Conservation (phyloP, 805 yeast genomes). For the Cyberlindnera petersonii region DNA sequence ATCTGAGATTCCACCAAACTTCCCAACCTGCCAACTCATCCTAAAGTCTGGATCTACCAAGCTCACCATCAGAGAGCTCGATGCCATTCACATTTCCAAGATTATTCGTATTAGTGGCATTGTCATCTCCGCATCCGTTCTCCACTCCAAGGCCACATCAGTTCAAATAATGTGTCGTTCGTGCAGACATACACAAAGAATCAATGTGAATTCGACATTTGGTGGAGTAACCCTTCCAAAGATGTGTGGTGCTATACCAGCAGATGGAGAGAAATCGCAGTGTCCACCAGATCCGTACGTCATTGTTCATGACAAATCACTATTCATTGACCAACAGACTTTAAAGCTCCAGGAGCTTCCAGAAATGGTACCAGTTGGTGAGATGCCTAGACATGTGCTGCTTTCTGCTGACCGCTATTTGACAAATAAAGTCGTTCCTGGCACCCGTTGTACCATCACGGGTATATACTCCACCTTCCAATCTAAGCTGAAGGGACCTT, state of each 20-base stretch:
- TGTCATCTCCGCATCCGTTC: conserved; percentile 84
- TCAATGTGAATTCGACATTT: conserved; percentile 63
- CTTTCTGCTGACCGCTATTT: conserved; percentile 85
- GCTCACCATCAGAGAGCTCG: conserved; percentile 73
- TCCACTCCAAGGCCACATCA: conserved; percentile 80
- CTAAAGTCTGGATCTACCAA: conserved; percentile 68
- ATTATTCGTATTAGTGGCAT: conserved; percentile 91
- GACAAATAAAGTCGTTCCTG: conserved; percentile 90
- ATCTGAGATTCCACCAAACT: conserved; percentile 45
- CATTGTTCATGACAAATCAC: conserved; percentile 88
- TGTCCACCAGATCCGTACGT: conserved; percentile 94
- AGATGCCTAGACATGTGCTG: conserved; percentile 91
- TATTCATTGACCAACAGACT: conserved; percentile 93
- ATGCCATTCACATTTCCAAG: conserved; percentile 83
- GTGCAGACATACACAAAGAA: conserved; percentile 75
- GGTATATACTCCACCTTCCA: conserved; percentile 94
- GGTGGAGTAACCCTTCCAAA: conserved; percentile 68
- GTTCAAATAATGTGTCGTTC: conserved; percentile 82
- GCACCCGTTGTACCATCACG: conserved; percentile 85
- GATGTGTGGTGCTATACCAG: conserved; percentile 53
- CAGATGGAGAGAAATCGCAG: conserved; percentile 48
- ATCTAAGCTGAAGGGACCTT: conserved; percentile 52
- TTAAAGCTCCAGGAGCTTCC: conserved; percentile 95
- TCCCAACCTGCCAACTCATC: conserved; percentile 83
- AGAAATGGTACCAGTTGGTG: conserved; percentile 98